Conservation (phyloP, 1,284 basidiomycete species). For the Tausonia pullulans region DNA sequence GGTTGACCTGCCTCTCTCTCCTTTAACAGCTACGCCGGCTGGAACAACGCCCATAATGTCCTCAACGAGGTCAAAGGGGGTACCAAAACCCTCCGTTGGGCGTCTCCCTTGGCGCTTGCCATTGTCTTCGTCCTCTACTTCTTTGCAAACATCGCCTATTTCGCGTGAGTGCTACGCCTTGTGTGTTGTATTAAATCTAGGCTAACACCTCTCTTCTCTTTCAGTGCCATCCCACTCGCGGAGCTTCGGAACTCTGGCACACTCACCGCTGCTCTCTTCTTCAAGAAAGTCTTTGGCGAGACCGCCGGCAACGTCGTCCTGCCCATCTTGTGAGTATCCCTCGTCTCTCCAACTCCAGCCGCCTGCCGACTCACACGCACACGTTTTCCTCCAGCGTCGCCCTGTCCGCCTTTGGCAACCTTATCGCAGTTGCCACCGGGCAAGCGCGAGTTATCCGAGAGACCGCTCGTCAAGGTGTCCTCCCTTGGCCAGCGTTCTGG, state of each 20-base stretch:
- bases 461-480: slow-evolving; percentile 30
- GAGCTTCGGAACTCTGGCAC: slow-evolving; percentile 28
- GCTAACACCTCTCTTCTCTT: not conserved
- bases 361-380: slow-evolving; percentile 15
- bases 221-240: slow-evolving; percentile 30
- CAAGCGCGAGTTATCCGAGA: slow-evolving; percentile 38
- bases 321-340: slow-evolving; percentile 20
- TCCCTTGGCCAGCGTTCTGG: slow-evolving; percentile 30
- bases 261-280: slow-evolving; percentile 32
- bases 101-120: slow-evolving; percentile 23
- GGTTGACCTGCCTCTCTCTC: not conserved
- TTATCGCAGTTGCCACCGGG: slow-evolving; percentile 32
- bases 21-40: slow-evolving; percentile 29
- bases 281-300: slow-evolving; percentile 31
- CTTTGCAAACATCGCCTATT: slow-evolving; percentile 30
- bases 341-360: slow-evolving; percentile 29
- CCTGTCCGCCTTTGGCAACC: slow-evolving; percentile 23
- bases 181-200: not conserved
- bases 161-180: slow-evolving; percentile 17
- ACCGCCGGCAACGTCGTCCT: slow-evolving; percentile 30
- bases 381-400: slow-evolving; percentile 22
- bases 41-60: slow-evolving; percentile 40
- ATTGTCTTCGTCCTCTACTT: slow-evolving; percentile 27
- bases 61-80: slow-evolving; percentile 38
- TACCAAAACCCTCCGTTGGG: slow-evolving; percentile 25